phyloP scores from a whole-genome alignment of 345 rosid genomes.

The Corymbia maculata region DNA sequence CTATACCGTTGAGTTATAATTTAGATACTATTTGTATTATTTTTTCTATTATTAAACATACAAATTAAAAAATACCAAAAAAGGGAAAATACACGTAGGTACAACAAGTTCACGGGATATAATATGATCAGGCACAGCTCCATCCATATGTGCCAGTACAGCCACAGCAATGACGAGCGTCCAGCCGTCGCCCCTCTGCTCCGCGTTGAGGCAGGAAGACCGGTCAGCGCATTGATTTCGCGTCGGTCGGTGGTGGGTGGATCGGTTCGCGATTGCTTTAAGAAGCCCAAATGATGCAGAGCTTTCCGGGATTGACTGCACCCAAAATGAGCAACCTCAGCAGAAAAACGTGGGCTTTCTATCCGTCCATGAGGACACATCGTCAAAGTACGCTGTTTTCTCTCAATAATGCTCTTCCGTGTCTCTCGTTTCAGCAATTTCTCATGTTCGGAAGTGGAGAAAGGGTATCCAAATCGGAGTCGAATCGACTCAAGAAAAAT shows the following conservation, averaged over 20 bases:
- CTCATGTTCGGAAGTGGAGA: neutral
- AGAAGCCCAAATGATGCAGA: neutral
- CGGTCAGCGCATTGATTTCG: neutral
- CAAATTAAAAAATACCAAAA: neutral
- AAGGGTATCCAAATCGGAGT: neutral
- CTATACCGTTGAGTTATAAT: too few relatives aligned
- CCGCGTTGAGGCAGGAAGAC: neutral
- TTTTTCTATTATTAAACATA: neutral
- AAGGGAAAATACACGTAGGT: neutral
- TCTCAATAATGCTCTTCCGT: neutral
- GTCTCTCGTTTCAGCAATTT: neutral
- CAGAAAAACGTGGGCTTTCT: neutral
- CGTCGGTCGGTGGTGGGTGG: neutral
- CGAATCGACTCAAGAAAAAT: neutral
- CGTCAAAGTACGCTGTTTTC: neutral
- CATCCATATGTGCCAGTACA: neutral
- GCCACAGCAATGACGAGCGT: neutral
- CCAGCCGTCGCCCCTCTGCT: neutral
- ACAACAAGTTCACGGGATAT: neutral
- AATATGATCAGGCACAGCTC: neutral
- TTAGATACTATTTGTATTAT: rapidly evolving
- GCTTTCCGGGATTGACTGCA: neutral
- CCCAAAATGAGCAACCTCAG: neutral
- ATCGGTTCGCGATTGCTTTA: neutral
- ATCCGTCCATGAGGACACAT: neutral